phyloP scores from a whole-genome alignment of 2,329 filamentous ascomycete species.

The Pseudogymnoascus sp. region DNA sequence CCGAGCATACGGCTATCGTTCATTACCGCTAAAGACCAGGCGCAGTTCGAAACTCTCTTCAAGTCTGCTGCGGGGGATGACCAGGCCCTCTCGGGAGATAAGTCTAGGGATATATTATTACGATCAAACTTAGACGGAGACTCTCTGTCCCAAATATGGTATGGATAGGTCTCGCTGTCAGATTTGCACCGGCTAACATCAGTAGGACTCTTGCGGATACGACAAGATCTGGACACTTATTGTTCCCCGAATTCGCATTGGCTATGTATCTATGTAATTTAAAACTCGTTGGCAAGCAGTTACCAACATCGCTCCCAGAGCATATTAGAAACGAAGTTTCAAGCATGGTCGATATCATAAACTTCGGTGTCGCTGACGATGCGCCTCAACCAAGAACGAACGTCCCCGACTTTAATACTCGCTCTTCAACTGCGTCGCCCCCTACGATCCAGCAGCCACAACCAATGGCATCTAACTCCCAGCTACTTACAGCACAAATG shows the following conservation, averaged over 20 bases:
- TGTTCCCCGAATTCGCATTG: conserved; percentile 95
- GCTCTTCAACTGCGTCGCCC: conserved; percentile 42
- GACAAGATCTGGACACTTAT: conserved; percentile 88
- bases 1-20: conserved; percentile 93
- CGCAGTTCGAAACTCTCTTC: conserved; percentile 96
- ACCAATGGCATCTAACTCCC: conserved; percentile 66
- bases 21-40: conserved; percentile 89
- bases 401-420: conserved; percentile 62
- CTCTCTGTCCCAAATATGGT: conserved; percentile 90
- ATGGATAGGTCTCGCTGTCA: conserved; percentile 25
- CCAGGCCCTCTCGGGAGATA: conserved; percentile 84
- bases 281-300: conserved; percentile 75
- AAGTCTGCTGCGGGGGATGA: conserved; percentile 85
- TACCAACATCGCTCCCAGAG: conserved; percentile 72
- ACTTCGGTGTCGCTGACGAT: conserved; percentile 82
- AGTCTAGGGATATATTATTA: conserved; percentile 81
- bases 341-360: conserved; percentile 99
- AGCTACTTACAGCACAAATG: conserved; percentile 59
- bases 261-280: conserved; percentile 99
- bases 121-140: conserved; percentile 84
- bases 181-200: conserved; percentile 17
- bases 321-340: conserved; percentile 93
- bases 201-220: conserved; percentile 84
- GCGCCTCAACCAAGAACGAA: conserved; percentile 50
- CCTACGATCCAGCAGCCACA: conserved; percentile 62